Base-by-base conservation (phyloP, 208 protist genomes). In the Angomonas ambiguus region DNA sequence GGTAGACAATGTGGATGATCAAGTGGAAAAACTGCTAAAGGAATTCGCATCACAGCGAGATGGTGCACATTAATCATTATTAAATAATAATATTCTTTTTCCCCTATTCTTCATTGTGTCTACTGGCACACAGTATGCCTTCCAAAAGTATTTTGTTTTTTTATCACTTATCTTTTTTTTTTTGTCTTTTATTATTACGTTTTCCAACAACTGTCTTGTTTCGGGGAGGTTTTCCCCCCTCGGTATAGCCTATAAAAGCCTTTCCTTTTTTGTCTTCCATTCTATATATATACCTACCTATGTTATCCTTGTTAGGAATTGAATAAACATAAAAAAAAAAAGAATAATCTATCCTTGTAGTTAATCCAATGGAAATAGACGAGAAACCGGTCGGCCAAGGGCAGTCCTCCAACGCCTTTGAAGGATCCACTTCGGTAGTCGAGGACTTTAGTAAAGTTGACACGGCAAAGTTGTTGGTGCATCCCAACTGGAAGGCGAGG, bases 401-500 rank as follows among this genome's bases (percentile, higher is more conserved):
- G 2, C 16, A 30, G 63, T 49, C 28, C 42, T 22, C 18, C 35
- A 74, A 64, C 62, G 25, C 60, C 38, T 80, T 81, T 57, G 42
- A 10, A 16, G 56, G 31, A 51, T 32, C 74, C 10, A 16, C 56
- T 0, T 31, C 27, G 30, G 3, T 45, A 5, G 45, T 77, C 10
- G 82, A 93, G 13, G 76, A 89, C 65, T 93, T 93, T 49, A 77
- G 64, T 22, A 65, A 57, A 5, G 69, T 82, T 1, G 48, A 76
- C 5, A 38, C 92, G 5, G 71, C 81, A 16, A 57, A 84, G 33
- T 62, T 91, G 20, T 63, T 96, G 1, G 22, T 27, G 0, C 79
- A 92, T 66, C 71, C 55, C 49, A 88, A 87, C 69, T 96, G 90
- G 87, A 92, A 91, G 58, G 90, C 83, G 0, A 72, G 90, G 0